Percentiles rank a stretch among this genome's conserved stretches.
These are phyloP conservation scores for Microcyclosporella mali DNA, from an alignment of 2,329 filamentous ascomycete genomes.

Conservation along the genomic window DNA sequence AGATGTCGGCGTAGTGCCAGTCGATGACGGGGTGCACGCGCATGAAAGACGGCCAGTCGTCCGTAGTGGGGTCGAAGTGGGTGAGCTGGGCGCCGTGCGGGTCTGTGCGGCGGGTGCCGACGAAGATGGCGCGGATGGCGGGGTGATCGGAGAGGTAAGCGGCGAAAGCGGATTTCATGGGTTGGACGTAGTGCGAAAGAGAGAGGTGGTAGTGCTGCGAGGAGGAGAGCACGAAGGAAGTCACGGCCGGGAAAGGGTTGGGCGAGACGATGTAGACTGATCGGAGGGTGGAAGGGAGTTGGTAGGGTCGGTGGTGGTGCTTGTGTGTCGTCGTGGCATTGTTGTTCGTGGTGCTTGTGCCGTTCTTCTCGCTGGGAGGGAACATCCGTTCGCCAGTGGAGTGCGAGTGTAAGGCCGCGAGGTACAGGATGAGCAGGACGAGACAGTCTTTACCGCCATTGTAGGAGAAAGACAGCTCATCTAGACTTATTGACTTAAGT, in stretches of 20 bases:
- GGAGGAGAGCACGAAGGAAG: conserved; percentile 69
- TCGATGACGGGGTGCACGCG: conserved; percentile 92
- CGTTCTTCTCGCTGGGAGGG: conserved; percentile 17
- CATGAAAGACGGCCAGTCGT: conserved; percentile 88
- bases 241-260: conserved; percentile 79
- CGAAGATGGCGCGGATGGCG: conserved; percentile 69
- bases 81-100: conserved; percentile 75
- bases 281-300: conserved; percentile 53
- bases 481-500: conserved; percentile 48
- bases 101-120: conserved; percentile 84
- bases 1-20: conserved; percentile 94
- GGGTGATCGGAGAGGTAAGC: conserved; percentile 64
- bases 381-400: conserved; percentile 24
- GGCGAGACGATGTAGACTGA: conserved; percentile 83
- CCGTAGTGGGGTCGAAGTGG: conserved; percentile 81
- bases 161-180: conserved; percentile 76
- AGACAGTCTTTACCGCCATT: conserved; percentile 98
- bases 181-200: conserved; percentile 64
- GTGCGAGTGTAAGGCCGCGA: conserved; percentile 54
- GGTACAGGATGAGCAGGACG: conserved; percentile 80
- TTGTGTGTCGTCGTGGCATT: conserved; percentile 18
- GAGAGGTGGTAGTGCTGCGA: conserved; percentile 66
- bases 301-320: conserved; percentile 2
- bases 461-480: conserved; percentile 83
- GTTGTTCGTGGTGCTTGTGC: conserved; percentile 16